A percentile compares a stretch with the other conserved stretches of the same genome.
phyloP scores from a whole-genome alignment of 352 stramenopile species.

The Hyphochytrium catenoides region DNA sequence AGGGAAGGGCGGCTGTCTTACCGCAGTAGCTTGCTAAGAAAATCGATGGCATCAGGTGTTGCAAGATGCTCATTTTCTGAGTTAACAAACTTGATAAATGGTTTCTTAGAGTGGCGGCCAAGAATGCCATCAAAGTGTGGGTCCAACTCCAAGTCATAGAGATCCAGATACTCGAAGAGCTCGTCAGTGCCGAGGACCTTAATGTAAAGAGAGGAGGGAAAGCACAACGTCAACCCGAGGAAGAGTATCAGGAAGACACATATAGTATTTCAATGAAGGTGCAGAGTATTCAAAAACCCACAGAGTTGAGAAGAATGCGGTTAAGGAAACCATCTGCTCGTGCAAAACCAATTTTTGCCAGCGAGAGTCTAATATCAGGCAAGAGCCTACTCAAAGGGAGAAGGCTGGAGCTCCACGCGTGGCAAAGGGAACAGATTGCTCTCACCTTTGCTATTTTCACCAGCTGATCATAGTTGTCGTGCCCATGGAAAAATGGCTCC shows the following conservation, averaged over 20 bases:
- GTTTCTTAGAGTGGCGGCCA: conserved; percentile 87
- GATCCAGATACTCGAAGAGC: conserved; percentile 94
- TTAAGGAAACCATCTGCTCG: conserved; percentile 13
- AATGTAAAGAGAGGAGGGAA: conserved; percentile 1
- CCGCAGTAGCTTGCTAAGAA: conserved; percentile 51
- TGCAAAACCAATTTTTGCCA: conserved; percentile 12
- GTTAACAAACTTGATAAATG: conserved; percentile 97
- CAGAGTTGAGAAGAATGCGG: conserved; percentile 19
- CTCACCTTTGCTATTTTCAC: conserved; percentile 91
- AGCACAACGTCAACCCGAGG: background rate
- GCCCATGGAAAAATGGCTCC: conserved; percentile 97
- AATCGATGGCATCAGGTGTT: conserved; percentile 84
- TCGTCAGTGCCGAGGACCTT: conserved; percentile 88
- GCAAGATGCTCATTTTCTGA: conserved; percentile 93
- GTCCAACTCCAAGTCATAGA: conserved; percentile 96
- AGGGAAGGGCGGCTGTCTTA: no score
- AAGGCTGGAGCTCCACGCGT: conserved; percentile 13
- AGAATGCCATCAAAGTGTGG: conserved; percentile 95
- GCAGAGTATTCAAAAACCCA: conserved; percentile 39
- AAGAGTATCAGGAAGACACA: conserved; percentile 11
- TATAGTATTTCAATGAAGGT: conserved; percentile 69
- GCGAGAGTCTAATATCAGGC: conserved; percentile 5
- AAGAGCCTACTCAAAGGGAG: conserved; percentile 20
- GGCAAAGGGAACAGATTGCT: conserved; percentile 3
- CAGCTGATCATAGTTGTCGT: conserved; percentile 98